A percentile compares a stretch with the other conserved stretches of the same genome.
These are phyloP conservation scores for Cyclocybe cylindracea DNA, from an alignment of 768 basidiomycete species.

Conservation along the genomic window DNA sequence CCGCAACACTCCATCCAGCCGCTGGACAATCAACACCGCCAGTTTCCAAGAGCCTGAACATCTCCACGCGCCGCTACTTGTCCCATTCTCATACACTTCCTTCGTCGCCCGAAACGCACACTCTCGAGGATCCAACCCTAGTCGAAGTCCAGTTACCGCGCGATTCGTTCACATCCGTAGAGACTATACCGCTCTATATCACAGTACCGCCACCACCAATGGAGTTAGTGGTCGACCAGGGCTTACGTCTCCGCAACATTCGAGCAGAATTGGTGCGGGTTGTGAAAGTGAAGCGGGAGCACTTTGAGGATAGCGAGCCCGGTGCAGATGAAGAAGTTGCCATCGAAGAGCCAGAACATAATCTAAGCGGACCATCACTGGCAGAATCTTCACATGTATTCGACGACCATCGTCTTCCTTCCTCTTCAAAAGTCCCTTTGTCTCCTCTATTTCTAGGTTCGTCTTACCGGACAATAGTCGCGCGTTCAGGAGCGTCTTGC, in stretches of 20 bases:
- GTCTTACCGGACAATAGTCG: constrained; percentile 57
- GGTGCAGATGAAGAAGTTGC: constrained; percentile 30
- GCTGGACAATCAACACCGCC: constrained; percentile 31
- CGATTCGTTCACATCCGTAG: constrained; percentile 68
- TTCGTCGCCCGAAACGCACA: constrained; percentile 59
- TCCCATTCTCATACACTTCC: constrained; percentile 60
- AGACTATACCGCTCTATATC: constrained; percentile 77
- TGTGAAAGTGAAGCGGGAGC: constrained; percentile 54
- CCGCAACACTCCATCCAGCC: constrained; percentile 61
- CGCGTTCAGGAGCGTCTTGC: constrained; percentile 89
- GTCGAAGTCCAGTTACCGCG: constrained; percentile 74
- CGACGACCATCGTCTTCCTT: constrained; percentile 31
- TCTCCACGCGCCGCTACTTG: constrained; percentile 76
- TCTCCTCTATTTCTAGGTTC: constrained; percentile 42
- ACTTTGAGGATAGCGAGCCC: constrained; percentile 38
- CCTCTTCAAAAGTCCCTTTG: constrained; percentile 40
- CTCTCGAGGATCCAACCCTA: constrained; percentile 61
- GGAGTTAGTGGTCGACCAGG: constrained; percentile 67
- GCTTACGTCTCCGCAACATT: constrained; percentile 77
- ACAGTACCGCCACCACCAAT: constrained; percentile 75
- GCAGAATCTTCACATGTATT: constrained; percentile 11
- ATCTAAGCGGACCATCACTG: constrained; percentile 23
- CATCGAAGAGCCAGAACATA: constrained; percentile 30
- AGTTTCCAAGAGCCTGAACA: constrained; percentile 56
- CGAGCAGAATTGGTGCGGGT: constrained; percentile 75